Evolutionary conservation across 805 yeast species (phyloP), one percentile per base, ranked within the genome.

Genomic region (Saccharomycopsis schoenii): DNA sequence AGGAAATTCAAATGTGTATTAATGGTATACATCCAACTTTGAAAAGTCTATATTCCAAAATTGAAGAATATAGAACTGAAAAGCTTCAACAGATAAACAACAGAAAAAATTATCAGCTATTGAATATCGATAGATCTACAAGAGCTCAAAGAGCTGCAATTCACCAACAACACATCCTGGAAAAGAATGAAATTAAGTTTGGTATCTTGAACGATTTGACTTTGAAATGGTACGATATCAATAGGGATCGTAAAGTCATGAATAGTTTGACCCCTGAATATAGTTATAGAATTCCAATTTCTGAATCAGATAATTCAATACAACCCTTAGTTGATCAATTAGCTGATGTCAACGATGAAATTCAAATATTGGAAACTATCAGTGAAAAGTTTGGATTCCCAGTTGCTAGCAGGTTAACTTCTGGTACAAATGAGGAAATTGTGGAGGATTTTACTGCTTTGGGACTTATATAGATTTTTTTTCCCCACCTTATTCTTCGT

Each of bases 11-110:
- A 67, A 82, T 93, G 80, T 92, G 98, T 73, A 75, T 85, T 40
- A 86, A 85, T 64, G 97, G 97, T 12, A 82, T 90, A 21, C 99
- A 94, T 72, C 98, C 98, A 0, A 97, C 92, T 67, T 79, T 93
- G 60, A 80, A 88, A 43, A 79, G 82, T 56, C 86, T 88, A 59
- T 83, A 87, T 70, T 80, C 80, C 67, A 83, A 84, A 71, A 83
- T 94, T 58, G 88, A 86, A 62, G 81, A 82, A 52, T 84, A 86
- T 66, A 84, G 90, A 66, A 89, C 89, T 65, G 84, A 83, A 62
- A 86, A 85, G 70, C 74, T 91, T 29, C 76, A 70, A 36, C 73
- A 80, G 55, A 81, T 83, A 0, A 73, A 76, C 56, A 71, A 74
- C 61, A 73, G 75, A 52, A 84, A 83, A 64, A 78, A 80, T 65